Base-by-base conservation (phyloP, 495 filamentous ascomycete species). In the Xylaria longipes region DNA sequence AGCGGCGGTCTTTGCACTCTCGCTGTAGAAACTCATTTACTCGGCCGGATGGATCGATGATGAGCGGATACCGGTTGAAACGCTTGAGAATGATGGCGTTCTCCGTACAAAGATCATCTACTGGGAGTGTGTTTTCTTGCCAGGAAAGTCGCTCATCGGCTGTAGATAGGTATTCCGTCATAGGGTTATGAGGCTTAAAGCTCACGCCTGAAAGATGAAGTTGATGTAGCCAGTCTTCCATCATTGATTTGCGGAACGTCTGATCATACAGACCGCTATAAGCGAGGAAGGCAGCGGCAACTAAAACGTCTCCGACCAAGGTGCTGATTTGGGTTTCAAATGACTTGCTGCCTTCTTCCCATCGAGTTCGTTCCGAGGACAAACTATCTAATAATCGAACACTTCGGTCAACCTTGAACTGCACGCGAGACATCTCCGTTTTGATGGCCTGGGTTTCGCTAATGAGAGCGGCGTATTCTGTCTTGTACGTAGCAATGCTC, bases 51-150 rank as follows among this genome's bases (percentile, higher is more conserved):
- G 96, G 96, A 80, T 99, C 96, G 78, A 99, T 97, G 77, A 99
- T 98, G 58, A 99, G 87, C 37, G 96, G 96, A 80, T 99, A 99
- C 69, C 96, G 89, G 86, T 99, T 98, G 88, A 97, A 99, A 50
- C 95, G 88, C 84, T 97, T 95, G 66, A 99, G 86, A 71, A 99
- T 91, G 75, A 99, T 98, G 65, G 96, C 96, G 76, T 99, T 99
- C 79, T 99, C 96, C 0, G 96, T 99, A 84, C 97, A 98, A 37
- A 99, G 89, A 77, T 99, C 97, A 77, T 99, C 96, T n/a, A 98
- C 97, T 12, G 96, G 96, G 35, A 99, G 84, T n/a, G 92, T 91
- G 79, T 98, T 91, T 68, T 92, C 91, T 83, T 98, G 97, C 96
- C 96, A 99, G 56, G 90, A 87, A 46, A 98, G 87, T 71, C 97